Conservation (phyloP, 2,329 filamentous ascomycete genomes). For the Fusarium bulbicola region DNA sequence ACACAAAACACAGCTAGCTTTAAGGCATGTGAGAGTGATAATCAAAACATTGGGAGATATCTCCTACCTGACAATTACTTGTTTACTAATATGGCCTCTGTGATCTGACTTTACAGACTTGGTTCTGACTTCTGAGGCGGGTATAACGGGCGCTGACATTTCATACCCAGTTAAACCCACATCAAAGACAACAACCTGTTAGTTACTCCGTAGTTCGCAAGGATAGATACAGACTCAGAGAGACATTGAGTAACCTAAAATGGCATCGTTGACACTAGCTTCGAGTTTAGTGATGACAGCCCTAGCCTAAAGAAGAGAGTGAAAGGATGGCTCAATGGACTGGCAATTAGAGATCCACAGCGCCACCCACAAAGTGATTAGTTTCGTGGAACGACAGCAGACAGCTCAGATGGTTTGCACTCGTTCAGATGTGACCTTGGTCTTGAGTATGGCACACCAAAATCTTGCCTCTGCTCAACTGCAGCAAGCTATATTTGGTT, state of each 20-base stretch:
- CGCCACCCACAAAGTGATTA: conserved; percentile 17
- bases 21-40: conserved; percentile 15
- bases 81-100: background rate
- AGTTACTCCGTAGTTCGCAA: background rate
- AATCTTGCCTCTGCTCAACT: conserved; percentile 12
- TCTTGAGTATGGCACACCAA: conserved; percentile 13
- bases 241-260: conserved; percentile 6
- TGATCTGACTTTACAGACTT: background rate
- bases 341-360: conserved; percentile 25
- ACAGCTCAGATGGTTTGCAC: conserved; percentile 29
- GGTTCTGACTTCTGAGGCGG: conserved; percentile 17
- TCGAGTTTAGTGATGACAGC: conserved; percentile 34
- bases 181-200: conserved; percentile 21
- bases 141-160: conserved; percentile 19
- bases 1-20: conserved; percentile 19
- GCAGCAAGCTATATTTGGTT: conserved; percentile 8
- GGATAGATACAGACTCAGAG: conserved; percentile 8
- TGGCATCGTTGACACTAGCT: conserved; percentile 33
- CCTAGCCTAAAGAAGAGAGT: conserved; percentile 26
- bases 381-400: conserved; percentile 28
- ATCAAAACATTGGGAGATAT: conserved; percentile 26
- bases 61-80: conserved; percentile 15
- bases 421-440: conserved; percentile 15
- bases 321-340: conserved; percentile 15
- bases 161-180: conserved; percentile 11